A percentile compares a stretch with the other conserved stretches of the same genome.
These are phyloP conservation scores for Panicum hallii DNA, from an alignment of 202 grass and related monocot species.

Conservation along the genomic window DNA sequence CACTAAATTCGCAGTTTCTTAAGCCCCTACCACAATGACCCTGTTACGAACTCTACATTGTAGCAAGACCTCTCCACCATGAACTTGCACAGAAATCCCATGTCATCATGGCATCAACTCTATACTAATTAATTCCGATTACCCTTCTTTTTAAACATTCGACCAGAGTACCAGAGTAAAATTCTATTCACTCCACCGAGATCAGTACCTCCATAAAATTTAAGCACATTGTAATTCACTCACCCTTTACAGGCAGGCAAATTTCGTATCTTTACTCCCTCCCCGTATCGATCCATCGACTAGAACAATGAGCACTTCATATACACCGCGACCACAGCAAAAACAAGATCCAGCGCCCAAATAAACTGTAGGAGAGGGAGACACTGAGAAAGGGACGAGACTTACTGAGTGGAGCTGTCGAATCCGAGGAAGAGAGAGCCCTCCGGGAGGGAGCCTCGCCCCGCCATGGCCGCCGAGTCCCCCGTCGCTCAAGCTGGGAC, in stretches of 20 bases:
- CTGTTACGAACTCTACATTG: background rate
- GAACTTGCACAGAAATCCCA: background rate
- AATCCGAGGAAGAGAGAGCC: conserved; percentile 88
- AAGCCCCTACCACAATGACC: background rate
- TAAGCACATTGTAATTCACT: background rate
- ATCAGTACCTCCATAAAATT: background rate
- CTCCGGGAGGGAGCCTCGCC: conserved; percentile 60
- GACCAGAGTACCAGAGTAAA: background rate
- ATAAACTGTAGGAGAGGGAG: background rate
- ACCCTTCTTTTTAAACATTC: background rate
- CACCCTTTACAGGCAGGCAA: background rate
- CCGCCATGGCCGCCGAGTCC: conserved; percentile 47
- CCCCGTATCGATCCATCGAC: background rate
- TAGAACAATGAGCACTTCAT: background rate
- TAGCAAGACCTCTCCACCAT: background rate
- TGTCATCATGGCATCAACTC: background rate
- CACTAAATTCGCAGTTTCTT: background rate
- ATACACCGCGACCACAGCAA: background rate
- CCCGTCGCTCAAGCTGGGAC: background rate
- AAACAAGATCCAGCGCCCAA: background rate
- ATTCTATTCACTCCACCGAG: background rate
- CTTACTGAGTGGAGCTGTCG: conserved; percentile 96
- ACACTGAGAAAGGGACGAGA: background rate
- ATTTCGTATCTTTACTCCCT: background rate
- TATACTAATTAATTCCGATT: background rate